Evolutionary conservation across 2,329 filamentous ascomycete genomes (phyloP).

Genomic region (Cladophialophora yegresii): DNA sequence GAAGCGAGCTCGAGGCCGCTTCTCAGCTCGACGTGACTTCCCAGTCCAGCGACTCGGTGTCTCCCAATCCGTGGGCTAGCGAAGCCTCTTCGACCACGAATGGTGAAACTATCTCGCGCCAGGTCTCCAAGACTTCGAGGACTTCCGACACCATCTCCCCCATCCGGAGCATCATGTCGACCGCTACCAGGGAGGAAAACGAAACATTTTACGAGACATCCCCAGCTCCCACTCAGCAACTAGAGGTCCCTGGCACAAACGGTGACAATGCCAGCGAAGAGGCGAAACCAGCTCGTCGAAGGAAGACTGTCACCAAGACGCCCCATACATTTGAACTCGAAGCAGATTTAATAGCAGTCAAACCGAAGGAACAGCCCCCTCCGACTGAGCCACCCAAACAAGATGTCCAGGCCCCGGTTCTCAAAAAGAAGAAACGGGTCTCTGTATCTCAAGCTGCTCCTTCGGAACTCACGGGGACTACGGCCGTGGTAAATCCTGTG

Average conservation of each 20-base stretch:
- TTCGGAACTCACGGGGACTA: slow-evolving; percentile 3
- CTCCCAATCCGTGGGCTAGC: slow-evolving; percentile 31
- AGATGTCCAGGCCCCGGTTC: slow-evolving; percentile 14
- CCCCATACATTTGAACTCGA: slow-evolving; percentile 33
- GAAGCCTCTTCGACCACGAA: slow-evolving; percentile 25
- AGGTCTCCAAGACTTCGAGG: slow-evolving; percentile 27
- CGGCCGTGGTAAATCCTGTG: slow-evolving; percentile 20
- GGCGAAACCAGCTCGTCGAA: slow-evolving; percentile 26
- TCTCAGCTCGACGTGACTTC: slow-evolving; percentile 22
- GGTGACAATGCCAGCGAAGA: slow-evolving; percentile 23
- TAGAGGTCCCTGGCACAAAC: slow-evolving; percentile 16
- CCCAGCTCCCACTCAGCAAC: slow-evolving; percentile 14
- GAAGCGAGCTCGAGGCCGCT: slow-evolving; percentile 21
- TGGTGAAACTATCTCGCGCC: slow-evolving; percentile 26
- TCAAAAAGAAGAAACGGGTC: slow-evolving; percentile 32
- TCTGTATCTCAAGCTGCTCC: slow-evolving; percentile 19
- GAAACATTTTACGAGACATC: slow-evolving; percentile 19
- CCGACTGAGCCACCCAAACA: slow-evolving; percentile 11
- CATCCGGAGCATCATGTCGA: slow-evolving; percentile 12
- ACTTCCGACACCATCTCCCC: slow-evolving; percentile 23
- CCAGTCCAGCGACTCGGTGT: slow-evolving; percentile 28
- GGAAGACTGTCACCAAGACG: slow-evolving; percentile 31
- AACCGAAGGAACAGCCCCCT: slow-evolving; percentile 24
- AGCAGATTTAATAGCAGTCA: slow-evolving; percentile 24
- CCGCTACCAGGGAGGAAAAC: slow-evolving; percentile 14